Evolutionary conservation across 1,284 basidiomycete species (phyloP).

Genomic region (Takashimella koratensis): DNA sequence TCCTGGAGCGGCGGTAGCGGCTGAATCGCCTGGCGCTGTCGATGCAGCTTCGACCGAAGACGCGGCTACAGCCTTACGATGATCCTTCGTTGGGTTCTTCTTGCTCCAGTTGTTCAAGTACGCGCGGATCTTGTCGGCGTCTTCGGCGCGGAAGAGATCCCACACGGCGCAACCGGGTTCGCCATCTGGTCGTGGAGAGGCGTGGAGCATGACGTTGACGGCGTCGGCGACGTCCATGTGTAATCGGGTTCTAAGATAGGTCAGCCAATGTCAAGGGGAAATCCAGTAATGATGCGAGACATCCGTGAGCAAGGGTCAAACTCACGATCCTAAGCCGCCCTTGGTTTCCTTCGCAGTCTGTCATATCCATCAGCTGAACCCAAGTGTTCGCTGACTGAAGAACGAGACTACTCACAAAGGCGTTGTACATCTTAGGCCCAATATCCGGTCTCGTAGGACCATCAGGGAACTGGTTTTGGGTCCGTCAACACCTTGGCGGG

Average conservation of each 20-base stretch:
- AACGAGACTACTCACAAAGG: constrained; percentile 36
- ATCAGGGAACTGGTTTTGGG: constrained; percentile 68
- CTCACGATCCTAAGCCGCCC: constrained; percentile 30
- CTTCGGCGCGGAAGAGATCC: constrained; percentile 83
- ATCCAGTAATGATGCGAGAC: too few species aligned
- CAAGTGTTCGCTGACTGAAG: background rate
- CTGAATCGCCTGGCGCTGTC: background rate
- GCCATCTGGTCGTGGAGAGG: constrained; percentile 61
- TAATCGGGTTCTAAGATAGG: constrained; percentile 71
- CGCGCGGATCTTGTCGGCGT: constrained; percentile 69
- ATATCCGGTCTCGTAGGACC: constrained; percentile 83
- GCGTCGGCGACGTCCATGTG: constrained; percentile 98
- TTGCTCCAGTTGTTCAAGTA: constrained; percentile 69
- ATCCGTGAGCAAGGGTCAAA: background rate
- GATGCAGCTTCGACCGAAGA: background rate
- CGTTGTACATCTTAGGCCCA: constrained; percentile 61
- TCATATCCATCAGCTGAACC: background rate
- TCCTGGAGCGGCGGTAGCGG: background rate
- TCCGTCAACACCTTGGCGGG: background rate
- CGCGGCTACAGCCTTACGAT: background rate
- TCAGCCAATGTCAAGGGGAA: too few species aligned
- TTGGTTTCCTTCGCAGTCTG: constrained; percentile 14
- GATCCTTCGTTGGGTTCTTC: too few species aligned
- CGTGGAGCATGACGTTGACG: constrained; percentile 83
- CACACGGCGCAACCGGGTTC: constrained; percentile 78